These are phyloP conservation scores for Ensete glaucum DNA, from an alignment of 176 grass and related monocot genomes.

Conservation along the genomic window DNA sequence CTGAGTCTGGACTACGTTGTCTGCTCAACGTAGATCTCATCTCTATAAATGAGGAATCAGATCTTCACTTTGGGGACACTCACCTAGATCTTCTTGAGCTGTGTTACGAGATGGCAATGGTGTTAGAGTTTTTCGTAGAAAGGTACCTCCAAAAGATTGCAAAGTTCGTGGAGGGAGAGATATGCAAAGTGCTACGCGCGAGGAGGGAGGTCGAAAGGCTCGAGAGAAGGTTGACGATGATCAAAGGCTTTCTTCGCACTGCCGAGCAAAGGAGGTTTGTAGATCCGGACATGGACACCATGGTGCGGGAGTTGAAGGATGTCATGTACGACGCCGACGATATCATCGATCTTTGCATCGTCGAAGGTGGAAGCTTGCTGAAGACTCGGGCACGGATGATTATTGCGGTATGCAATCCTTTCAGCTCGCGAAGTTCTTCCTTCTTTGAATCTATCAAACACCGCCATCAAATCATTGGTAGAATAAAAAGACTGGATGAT, in stretches of 20 bases:
- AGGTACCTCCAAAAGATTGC: too few relatives aligned
- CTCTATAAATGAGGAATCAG: too few relatives aligned
- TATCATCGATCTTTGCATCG: constrained; percentile 22
- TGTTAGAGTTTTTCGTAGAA: too few relatives aligned
- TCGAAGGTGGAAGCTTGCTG: too few relatives aligned
- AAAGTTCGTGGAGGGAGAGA: constrained; percentile 13
- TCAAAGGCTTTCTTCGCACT: constrained; percentile 15
- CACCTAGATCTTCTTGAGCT: too few relatives aligned
- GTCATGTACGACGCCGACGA: constrained; percentile 31
- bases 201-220: constrained; percentile 16
- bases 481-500: background rate
- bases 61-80: too few relatives aligned
- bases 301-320: constrained; percentile 28
- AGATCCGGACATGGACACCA: constrained; percentile 7
- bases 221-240: background rate
- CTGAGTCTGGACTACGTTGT: too few relatives aligned
- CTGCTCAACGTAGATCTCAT: too few relatives aligned
- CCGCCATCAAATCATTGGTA: background rate
- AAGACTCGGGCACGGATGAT: background rate
- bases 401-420: background rate
- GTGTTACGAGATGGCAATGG: too few relatives aligned
- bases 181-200: constrained; percentile 12
- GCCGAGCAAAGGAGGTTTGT: constrained; percentile 19
- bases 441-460: background rate
- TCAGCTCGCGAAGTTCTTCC: background rate